phyloP scores from a whole-genome alignment of 169 alveolate genomes.

The Plasmodium inui region DNA sequence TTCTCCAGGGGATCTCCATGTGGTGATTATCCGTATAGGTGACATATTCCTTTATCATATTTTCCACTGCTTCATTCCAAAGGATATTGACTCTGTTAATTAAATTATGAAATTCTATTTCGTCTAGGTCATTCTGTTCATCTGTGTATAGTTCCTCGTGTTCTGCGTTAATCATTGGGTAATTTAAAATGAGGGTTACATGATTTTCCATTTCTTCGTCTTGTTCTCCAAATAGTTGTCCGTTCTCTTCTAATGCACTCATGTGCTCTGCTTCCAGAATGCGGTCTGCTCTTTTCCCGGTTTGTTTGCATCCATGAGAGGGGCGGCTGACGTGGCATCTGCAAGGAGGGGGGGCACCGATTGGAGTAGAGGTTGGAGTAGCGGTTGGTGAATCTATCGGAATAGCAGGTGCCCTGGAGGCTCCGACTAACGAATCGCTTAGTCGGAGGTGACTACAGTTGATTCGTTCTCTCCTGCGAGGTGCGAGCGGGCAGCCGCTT shows the following conservation, averaged over 20 bases:
- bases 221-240: not conserved
- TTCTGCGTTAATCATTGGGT: not conserved
- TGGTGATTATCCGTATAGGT: not conserved
- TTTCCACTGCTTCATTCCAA: constrained; percentile 3
- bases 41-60: not conserved
- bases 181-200: not conserved
- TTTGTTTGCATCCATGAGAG: not conserved
- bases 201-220: not conserved
- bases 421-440: too few species aligned
- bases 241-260: not conserved
- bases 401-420: too few species aligned
- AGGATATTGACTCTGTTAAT: not conserved
- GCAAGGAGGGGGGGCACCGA: not conserved
- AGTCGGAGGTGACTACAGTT: too few species aligned
- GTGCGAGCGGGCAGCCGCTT: too few species aligned
- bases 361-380: not conserved
- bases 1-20: not conserved
- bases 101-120: not conserved
- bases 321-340: not conserved
- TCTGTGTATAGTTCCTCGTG: not conserved
- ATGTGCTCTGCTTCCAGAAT: not conserved
- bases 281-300: not conserved
- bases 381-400: not conserved
- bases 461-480: too few species aligned
- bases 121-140: not conserved